Conservation (phyloP, 2,329 filamentous ascomycete species). For the Teratosphaeria zuluensis region DNA sequence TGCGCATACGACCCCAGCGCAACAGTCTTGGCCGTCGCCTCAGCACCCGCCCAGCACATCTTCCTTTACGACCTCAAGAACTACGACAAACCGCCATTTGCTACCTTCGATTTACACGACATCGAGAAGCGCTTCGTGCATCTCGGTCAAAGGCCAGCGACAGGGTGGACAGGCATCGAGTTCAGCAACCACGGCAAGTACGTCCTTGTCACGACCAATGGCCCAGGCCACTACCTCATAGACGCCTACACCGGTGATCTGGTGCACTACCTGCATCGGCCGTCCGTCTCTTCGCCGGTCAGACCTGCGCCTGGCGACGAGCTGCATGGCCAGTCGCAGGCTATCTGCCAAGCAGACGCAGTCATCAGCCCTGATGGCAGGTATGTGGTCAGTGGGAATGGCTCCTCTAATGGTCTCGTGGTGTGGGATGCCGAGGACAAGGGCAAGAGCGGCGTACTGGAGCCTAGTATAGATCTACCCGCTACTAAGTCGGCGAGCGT, state of each 20-base stretch:
- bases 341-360: conserved; percentile 56
- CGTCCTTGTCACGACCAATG: conserved; percentile 73
- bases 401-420: conserved; percentile 55
- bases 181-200: conserved; percentile 94
- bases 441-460: conserved; percentile 46
- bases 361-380: conserved; percentile 85
- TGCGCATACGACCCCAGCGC: conserved; percentile 88
- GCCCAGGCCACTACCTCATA: conserved; percentile 78
- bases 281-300: conserved; percentile 11
- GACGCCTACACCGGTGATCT: conserved; percentile 81
- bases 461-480: conserved; percentile 55
- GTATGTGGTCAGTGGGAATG: conserved; percentile 74
- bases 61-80: conserved; percentile 90
- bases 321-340: conserved; percentile 26
- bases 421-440: conserved; percentile 72
- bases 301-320: conserved; percentile 32
- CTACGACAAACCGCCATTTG: conserved; percentile 84
- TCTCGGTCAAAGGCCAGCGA: conserved; percentile 37
- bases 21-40: conserved; percentile 81
- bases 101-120: conserved; percentile 69
- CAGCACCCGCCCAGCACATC: conserved; percentile 66
- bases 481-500: conserved; percentile 59
- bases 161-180: conserved; percentile 80
- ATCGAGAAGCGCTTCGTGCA: conserved; percentile 47
- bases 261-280: conserved; percentile 24